phyloP scores from a whole-genome alignment of 2,329 filamentous ascomycete species.

The Ophiosphaerella narmari region DNA sequence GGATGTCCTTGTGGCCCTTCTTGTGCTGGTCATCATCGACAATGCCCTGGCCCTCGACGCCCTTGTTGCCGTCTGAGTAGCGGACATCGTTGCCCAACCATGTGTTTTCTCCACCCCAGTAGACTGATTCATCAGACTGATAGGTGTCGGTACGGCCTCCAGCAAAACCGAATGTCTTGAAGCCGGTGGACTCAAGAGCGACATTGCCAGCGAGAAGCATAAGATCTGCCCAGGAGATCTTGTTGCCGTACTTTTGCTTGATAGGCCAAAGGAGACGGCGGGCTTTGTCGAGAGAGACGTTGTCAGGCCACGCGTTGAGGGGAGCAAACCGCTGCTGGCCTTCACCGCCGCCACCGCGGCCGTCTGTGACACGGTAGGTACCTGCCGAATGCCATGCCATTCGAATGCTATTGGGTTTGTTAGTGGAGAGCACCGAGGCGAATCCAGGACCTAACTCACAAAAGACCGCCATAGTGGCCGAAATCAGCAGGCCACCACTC shows the following conservation, averaged over 20 bases:
- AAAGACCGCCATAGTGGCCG: constrained; percentile 79
- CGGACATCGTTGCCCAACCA: constrained; percentile 77
- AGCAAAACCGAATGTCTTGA: constrained; percentile 74
- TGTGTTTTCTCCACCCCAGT: constrained; percentile 77
- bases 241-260: constrained; percentile 84
- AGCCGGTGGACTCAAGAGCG: constrained; percentile 76
- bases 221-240: constrained; percentile 80
- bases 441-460: constrained; percentile 42
- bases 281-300: constrained; percentile 78
- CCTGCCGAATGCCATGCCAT: constrained; percentile 83
- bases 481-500: constrained; percentile 84
- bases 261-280: constrained; percentile 79
- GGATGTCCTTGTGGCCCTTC: constrained; percentile 41
- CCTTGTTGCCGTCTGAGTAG: constrained; percentile 60
- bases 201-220: constrained; percentile 75
- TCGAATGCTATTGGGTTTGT: constrained; percentile 56
- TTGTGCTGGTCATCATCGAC: constrained; percentile 40
- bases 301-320: constrained; percentile 83
- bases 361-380: constrained; percentile 76
- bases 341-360: constrained; percentile 73
- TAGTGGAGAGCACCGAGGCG: constrained; percentile 3
- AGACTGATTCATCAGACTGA: constrained; percentile 75
- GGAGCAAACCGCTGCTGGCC: constrained; percentile 81
- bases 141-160: constrained; percentile 73
- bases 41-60: constrained; percentile 49